Percentiles rank a stretch among this genome's conserved stretches.
Conservation (phyloP, 2,329 filamentous ascomycete species). For the Fusarium brevicatenulatum region DNA sequence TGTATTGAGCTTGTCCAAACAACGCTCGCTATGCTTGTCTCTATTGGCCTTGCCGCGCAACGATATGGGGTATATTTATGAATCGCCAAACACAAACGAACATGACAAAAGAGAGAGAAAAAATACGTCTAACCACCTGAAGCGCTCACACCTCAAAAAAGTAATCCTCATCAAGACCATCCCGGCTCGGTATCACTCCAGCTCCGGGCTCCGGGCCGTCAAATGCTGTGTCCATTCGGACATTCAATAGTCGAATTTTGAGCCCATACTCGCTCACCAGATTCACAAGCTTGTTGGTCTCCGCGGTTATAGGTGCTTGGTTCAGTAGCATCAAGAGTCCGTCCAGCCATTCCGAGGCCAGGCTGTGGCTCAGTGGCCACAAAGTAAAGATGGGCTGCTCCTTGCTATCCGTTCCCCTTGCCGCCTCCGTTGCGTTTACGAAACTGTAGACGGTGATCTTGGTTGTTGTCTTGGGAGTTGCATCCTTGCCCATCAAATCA, state of each 20-base stretch:
- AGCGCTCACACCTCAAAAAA: slow-evolving; percentile 77
- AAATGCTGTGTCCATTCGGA: slow-evolving; percentile 82
- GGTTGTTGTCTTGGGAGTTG: slow-evolving; percentile 66
- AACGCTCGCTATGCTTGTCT: slow-evolving; percentile 35
- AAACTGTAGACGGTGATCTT: slow-evolving; percentile 94
- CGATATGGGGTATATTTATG: slow-evolving; percentile 37
- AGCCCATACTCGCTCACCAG: slow-evolving; percentile 90
- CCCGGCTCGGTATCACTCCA: slow-evolving; percentile 80
- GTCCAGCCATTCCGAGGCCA: slow-evolving; percentile 97
- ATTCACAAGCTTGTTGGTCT: slow-evolving; percentile 89
- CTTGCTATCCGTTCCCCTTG: slow-evolving; percentile 49
- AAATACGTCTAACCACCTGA: not conserved
- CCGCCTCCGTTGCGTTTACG: slow-evolving; percentile 54
- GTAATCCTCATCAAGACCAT: slow-evolving; percentile 91
- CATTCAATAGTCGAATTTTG: slow-evolving; percentile 91
- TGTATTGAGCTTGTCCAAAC: slow-evolving; percentile 22
- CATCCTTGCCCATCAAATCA: slow-evolving; percentile 53
- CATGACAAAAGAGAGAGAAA: slow-evolving; percentile 25
- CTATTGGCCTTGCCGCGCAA: slow-evolving; percentile 16
- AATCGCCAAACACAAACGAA: slow-evolving; percentile 35
- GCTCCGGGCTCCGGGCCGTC: slow-evolving; percentile 74
- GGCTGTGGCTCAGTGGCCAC: slow-evolving; percentile 79
- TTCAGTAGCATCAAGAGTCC: slow-evolving; percentile 94
- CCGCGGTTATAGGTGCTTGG: slow-evolving; percentile 95
- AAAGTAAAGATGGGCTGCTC: slow-evolving; percentile 86